A percentile compares a stretch with the other conserved stretches of the same genome.
Conservation (phyloP, 2,329 filamentous ascomycete genomes). For the Alternaria triticimaculans region DNA sequence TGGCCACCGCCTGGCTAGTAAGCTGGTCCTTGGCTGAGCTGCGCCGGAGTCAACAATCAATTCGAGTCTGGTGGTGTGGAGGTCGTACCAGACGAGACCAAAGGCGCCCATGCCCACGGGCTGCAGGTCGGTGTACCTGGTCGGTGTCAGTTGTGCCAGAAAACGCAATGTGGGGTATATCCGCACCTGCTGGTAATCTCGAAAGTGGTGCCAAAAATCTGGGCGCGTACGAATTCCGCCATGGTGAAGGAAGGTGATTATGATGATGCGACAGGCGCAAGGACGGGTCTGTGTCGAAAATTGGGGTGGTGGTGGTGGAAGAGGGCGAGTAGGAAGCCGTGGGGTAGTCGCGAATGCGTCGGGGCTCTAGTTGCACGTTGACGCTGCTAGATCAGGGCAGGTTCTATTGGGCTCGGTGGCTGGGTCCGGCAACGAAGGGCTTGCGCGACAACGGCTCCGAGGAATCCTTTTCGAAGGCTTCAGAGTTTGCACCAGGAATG, state of each 20-base stretch:
- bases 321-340: constrained; percentile 22
- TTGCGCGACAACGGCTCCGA: constrained; percentile 14
- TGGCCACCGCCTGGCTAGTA: constrained; percentile 93
- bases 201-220: constrained; percentile 99
- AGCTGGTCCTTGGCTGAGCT: constrained; percentile 98
- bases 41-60: constrained; percentile 26
- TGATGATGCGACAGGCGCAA: constrained; percentile 30
- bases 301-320: constrained; percentile 8
- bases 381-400: constrained; percentile 27
- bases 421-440: constrained; percentile 21
- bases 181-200: constrained; percentile 96
- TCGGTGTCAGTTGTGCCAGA: constrained; percentile 30
- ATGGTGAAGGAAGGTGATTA: constrained; percentile 63
- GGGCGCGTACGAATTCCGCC: constrained; percentile 98
- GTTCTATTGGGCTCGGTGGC: constrained; percentile 21
- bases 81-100: constrained; percentile 86
- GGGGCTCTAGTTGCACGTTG: constrained; percentile 35
- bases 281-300: constrained; percentile 11
- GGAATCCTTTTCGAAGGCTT: background rate
- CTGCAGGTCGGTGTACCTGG: constrained; percentile 95
- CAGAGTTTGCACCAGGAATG: constrained; percentile 13
- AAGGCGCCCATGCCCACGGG: constrained; percentile 99
- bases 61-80: constrained; percentile 2
- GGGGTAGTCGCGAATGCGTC: constrained; percentile 20
- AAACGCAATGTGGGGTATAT: constrained; percentile 33